Evolutionary conservation across 1,284 basidiomycete genomes (phyloP).

Genomic region (Papiliotrema terrestris): DNA sequence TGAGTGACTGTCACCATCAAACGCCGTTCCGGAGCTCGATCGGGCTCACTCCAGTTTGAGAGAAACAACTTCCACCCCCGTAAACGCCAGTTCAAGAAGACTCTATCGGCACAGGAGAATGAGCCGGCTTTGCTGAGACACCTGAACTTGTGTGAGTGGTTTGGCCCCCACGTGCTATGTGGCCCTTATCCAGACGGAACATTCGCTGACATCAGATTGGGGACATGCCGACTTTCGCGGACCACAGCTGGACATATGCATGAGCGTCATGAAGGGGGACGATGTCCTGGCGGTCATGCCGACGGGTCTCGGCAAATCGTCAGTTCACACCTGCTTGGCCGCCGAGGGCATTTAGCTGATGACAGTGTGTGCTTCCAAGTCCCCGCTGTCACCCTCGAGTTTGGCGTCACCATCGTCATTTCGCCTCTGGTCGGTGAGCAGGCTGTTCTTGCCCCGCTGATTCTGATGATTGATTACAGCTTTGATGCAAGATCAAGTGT

Average conservation of each 20-base stretch:
- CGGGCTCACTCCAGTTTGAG: conserved; percentile 15
- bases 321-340: conserved; percentile 9
- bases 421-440: conserved; percentile 68
- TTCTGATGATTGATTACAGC: conserved; percentile 52
- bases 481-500: conserved; percentile 81
- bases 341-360: neutral
- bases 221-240: conserved; percentile 65
- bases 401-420: conserved; percentile 71
- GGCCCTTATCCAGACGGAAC: too few species aligned
- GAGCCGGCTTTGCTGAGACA: conserved; percentile 25
- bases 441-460: neutral
- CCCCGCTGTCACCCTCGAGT: conserved; percentile 67
- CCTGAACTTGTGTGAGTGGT: conserved; percentile 35
- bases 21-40: too few species aligned
- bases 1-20: too few species aligned
- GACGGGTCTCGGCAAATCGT: conserved; percentile 83
- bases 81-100: conserved; percentile 28
- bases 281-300: conserved; percentile 83
- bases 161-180: neutral
- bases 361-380: conserved; percentile 75
- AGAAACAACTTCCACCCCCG: conserved; percentile 32
- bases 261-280: conserved; percentile 61
- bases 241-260: conserved; percentile 70
- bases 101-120: conserved; percentile 41
- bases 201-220: conserved; percentile 59